These are phyloP conservation scores for Guyanaporus albipodus DNA, from an alignment of 768 basidiomycete species.

Conservation along the genomic window DNA sequence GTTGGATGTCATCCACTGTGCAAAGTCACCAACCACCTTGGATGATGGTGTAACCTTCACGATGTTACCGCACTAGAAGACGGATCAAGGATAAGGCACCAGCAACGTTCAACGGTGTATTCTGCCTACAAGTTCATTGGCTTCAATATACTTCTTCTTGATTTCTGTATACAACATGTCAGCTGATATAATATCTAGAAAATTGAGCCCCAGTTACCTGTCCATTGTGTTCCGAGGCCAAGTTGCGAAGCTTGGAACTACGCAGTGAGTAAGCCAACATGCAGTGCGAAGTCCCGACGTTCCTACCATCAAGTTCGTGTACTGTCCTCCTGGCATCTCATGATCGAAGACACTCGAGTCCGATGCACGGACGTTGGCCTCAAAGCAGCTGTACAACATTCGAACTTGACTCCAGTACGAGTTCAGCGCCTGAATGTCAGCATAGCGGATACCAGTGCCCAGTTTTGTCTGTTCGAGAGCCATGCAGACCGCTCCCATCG, in stretches of 20 bases:
- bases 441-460: slow-evolving; percentile 94
- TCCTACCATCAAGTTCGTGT: slow-evolving; percentile 86
- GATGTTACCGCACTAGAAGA: slow-evolving; percentile 83
- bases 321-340: slow-evolving; percentile 98
- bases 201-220: slow-evolving; percentile 41
- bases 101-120: neutral
- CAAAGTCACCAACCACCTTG: slow-evolving; percentile 98
- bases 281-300: slow-evolving; percentile 14
- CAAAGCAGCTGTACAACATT: slow-evolving; percentile 92
- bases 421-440: slow-evolving; percentile 96
- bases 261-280: slow-evolving; percentile 17
- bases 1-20: slow-evolving; percentile 99
- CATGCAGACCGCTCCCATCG: slow-evolving; percentile 96
- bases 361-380: slow-evolving; percentile 94
- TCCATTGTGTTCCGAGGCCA: slow-evolving; percentile 96
- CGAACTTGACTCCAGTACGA: slow-evolving; percentile 98
- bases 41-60: slow-evolving; percentile 99
- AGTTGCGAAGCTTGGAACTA: slow-evolving; percentile 99
- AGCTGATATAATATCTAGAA: slow-evolving; percentile 7
- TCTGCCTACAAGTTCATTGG: slow-evolving; percentile 79
- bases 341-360: slow-evolving; percentile 99
- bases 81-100: slow-evolving; percentile 7
- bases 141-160: slow-evolving; percentile 98
- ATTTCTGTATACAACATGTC: slow-evolving; percentile 53
- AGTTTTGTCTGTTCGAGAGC: slow-evolving; percentile 92